These are phyloP conservation scores for Argentina anserina DNA, from an alignment of 306 rosid genomes.

Conservation along the genomic window DNA sequence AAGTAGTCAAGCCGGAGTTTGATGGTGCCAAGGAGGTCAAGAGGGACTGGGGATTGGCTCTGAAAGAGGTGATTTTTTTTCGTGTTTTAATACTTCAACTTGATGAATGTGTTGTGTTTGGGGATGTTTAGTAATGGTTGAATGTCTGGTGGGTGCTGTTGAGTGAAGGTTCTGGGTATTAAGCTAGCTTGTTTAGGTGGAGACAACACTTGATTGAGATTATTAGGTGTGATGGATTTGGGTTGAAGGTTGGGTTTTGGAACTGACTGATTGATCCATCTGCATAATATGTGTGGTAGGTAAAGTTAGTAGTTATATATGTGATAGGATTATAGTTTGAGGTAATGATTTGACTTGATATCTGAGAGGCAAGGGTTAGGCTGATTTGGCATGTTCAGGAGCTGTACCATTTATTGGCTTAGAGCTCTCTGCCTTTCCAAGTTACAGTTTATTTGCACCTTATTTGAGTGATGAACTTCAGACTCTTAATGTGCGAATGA, in stretches of 20 bases:
- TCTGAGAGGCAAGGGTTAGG: background rate
- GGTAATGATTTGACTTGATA: background rate
- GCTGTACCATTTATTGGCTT: background rate
- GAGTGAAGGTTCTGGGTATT: background rate
- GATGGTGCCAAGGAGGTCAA: slow-evolving; percentile 32
- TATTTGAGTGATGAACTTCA: background rate
- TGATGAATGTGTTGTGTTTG: background rate
- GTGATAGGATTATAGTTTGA: background rate
- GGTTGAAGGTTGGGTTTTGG: background rate
- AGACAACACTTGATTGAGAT: background rate
- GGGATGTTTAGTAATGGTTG: background rate
- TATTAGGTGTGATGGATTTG: background rate
- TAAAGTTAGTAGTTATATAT: background rate
- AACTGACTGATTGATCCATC: slow-evolving; percentile 6
- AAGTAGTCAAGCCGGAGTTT: slow-evolving; percentile 44
- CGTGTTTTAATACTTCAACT: background rate
- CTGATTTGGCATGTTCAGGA: background rate
- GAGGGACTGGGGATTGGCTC: slow-evolving; percentile 37
- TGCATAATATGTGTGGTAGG: background rate
- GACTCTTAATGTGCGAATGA: background rate
- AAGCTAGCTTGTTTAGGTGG: background rate
- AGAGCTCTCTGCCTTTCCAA: background rate
- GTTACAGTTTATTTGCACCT: background rate
- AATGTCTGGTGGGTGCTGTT: slow-evolving; percentile 3
- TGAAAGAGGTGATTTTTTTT: slow-evolving; percentile 45